phyloP scores from a whole-genome alignment of 345 rosid species.

The Psidium guajava region DNA sequence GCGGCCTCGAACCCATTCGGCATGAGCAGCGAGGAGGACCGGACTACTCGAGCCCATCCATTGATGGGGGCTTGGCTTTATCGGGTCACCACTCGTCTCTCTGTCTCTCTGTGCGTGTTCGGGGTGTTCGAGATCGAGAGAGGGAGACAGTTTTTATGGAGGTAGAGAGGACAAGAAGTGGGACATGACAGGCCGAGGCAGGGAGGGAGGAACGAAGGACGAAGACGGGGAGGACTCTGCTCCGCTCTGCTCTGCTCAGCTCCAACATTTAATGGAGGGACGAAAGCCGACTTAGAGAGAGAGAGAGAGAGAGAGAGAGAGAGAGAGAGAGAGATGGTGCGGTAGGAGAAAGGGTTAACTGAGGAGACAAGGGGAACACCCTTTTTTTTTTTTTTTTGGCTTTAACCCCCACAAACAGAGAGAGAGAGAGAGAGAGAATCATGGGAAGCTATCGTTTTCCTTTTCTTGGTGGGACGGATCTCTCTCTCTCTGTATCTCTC shows the following conservation, averaged over 20 bases:
- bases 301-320: background rate
- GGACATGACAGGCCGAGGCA: background rate
- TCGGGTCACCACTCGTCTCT: background rate
- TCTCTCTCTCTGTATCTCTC: background rate
- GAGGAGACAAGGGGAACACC: background rate
- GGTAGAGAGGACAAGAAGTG: background rate
- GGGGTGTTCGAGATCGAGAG: background rate
- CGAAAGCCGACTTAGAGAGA: background rate
- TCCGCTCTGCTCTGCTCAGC: background rate
- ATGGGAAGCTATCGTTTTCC: background rate
- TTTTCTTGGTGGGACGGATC: background rate
- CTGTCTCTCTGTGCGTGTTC: background rate
- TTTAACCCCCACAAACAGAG: background rate
- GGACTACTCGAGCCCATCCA: background rate
- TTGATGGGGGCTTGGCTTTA: background rate
- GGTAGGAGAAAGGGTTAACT: background rate
- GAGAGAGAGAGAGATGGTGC: background rate
- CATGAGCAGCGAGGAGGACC: background rate
- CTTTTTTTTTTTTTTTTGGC: background rate
- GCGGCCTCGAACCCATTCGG: background rate
- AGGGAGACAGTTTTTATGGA: background rate
- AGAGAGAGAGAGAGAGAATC: background rate
- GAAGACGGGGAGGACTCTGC: background rate
- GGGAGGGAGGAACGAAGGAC: background rate
- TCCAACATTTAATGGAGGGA: background rate